Percentiles rank a stretch among this genome's conserved stretches.
Conservation (phyloP, 306 rosid species). For the Cucurbita moschata region DNA sequence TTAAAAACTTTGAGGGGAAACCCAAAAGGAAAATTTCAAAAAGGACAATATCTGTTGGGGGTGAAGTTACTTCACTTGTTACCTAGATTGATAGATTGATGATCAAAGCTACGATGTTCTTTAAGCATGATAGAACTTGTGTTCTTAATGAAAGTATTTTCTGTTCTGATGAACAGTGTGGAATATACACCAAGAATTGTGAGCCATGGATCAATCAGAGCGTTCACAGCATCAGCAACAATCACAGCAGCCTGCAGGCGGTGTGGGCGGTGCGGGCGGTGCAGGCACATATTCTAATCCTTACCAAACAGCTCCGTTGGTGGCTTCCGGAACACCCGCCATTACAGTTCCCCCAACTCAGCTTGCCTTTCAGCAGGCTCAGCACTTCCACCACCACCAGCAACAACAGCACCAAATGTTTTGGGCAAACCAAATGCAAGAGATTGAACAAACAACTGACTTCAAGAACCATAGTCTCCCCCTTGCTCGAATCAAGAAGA, state of each 20-base stretch:
- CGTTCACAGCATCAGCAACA: slow-evolving; percentile 10
- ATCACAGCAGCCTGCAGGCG: not conserved
- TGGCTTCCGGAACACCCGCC: slow-evolving; percentile 7
- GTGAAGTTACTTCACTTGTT: no score
- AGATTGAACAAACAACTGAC: slow-evolving; percentile 10
- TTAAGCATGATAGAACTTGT: not conserved
- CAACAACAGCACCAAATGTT: slow-evolving; percentile 11
- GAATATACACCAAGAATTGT: not conserved
- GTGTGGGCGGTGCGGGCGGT: not conserved
- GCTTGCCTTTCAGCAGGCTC: slow-evolving; percentile 14
- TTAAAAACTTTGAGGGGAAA: no score
- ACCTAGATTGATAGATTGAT: no score
- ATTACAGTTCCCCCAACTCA: slow-evolving; percentile 7
- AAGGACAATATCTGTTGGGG: no score
- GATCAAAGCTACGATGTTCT: not conserved
- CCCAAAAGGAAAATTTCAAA: no score
- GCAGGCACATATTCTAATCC: slow-evolving; percentile 10
- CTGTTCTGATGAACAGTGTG: not conserved
- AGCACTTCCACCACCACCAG: slow-evolving; percentile 11
- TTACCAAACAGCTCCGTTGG: slow-evolving; percentile 10
- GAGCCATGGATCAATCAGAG: slow-evolving; percentile 8
- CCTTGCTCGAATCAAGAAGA: slow-evolving; percentile 13
- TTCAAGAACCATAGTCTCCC: slow-evolving; percentile 14
- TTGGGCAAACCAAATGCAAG: slow-evolving; percentile 16
- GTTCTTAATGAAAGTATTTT: not conserved